Evolutionary conservation across 108 stramenopile genomes (phyloP), one percentile per base, ranked within the genome.

Genomic region (Cyclostephanos invisitatus): DNA sequence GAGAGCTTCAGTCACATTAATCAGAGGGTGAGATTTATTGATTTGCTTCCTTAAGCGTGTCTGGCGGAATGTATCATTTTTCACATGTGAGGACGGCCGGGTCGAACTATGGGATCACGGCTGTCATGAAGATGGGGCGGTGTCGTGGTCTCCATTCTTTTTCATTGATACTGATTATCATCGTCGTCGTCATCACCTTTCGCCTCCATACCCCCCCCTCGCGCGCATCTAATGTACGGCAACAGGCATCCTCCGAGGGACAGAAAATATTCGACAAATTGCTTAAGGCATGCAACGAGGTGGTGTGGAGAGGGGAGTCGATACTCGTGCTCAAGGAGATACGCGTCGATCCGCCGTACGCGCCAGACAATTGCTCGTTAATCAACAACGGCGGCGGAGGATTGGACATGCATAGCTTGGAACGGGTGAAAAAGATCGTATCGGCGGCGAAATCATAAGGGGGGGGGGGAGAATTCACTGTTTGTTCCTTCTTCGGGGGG

Each of bases 381-480:
- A 51, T 94, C 9, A n/a, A 40, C 20, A 36, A 36, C n/a, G 60
- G 38, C 20, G 36, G 36, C 2, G 35, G 36, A 5, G 60, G 84
- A 29, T 80, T 77, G 44, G 86, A 74, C 54, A 79, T 83, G 54
- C 85, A 86, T 55, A 89, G 92, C 66, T 69, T 93, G 75, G 90
- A 93, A 27, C 78, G 92, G 18, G 88, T 93, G 38, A 84, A 89
- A 72, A 93, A 89, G 74, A 93, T 93, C 77, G 88, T 93, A 32
- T 80, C 46, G 67, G 37, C 56, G 38, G 37, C 25, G 15, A 36
- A 20, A 24, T 51, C 10, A 48, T 22, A 18, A 27, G 54, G 22
- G 21, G 6, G 22, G 50, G 17, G 12, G 9, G 10, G 32, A 3
- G 2, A 17, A 0, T 46, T 46, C 17, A 14, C n/a, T n/a, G n/a